Evolutionary conservation across 768 basidiomycete genomes (phyloP), one percentile per base, ranked within the genome.

Genomic region (Mycena sanguinolenta): DNA sequence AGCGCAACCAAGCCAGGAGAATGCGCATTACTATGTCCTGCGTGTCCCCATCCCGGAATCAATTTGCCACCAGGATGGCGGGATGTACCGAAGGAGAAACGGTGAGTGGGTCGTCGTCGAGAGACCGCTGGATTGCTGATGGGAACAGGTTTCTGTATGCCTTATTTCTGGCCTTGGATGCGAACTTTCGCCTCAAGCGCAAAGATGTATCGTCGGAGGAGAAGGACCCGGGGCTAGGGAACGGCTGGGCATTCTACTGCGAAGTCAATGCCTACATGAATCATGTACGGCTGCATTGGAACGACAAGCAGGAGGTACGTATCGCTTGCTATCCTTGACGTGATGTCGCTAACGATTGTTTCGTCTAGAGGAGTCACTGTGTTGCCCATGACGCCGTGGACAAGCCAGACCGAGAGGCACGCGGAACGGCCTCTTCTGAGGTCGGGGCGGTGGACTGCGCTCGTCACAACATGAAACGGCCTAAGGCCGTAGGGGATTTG

Each of bases 401-500:
- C 32, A 34, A 34, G 32, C 32, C 32, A 5, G 32, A 34, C 32
- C 32, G 32, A 10, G 32, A 34, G 32, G 32, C 32, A 10, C 32
- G 32, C 10, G 32, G 32, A 10, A 34, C 32, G 32, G 32, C 32
- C 6, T 34, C 32, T 34, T 34, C 32, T 5, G 32, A 10, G 32
- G 10, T 34, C 32, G 32, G 32, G 6, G 32, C 32, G 6, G 32
- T 34, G 6, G 32, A 34, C 32, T 34, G 53, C 16, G 53, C 53
- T 30, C 53, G 53, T 16, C 53, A 54, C 30, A 54, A 54, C 30
- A 54, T 54, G 53, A 54, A 54, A 28, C 53, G 53, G 30, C 53
- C 53, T 5, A 34, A 54, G 10, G 53, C 53, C 1, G 53, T 54
- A 6, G 53, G 53, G 30, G 53, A 54, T 23, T 28, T 54, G 10